A percentile compares a stretch with the other conserved stretches of the same genome.
Evolutionary conservation across 2,329 filamentous ascomycete genomes (phyloP).

Genomic region (Clonostachys rosea): DNA sequence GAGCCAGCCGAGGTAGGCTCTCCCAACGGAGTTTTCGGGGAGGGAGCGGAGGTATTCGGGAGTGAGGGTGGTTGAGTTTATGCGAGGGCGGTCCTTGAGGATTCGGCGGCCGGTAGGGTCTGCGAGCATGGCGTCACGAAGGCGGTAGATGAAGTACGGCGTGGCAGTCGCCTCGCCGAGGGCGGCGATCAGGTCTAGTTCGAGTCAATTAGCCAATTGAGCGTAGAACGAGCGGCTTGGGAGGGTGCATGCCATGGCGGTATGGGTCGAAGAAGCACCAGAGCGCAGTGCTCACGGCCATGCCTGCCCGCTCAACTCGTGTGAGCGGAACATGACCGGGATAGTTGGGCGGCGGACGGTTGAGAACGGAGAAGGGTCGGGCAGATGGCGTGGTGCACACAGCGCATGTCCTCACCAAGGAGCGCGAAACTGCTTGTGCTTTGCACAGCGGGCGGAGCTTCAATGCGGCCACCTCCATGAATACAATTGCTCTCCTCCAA

Average conservation of each 20-base stretch:
- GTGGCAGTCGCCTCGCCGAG: constrained; percentile 93
- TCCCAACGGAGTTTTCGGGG: constrained; percentile 70
- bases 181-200: constrained; percentile 80
- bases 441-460: no score
- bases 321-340: constrained; percentile 90
- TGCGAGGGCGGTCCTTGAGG: constrained; percentile 81
- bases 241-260: constrained; percentile 57
- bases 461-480: no score
- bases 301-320: constrained; percentile 65
- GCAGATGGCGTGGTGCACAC: constrained; percentile 1
- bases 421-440: no score
- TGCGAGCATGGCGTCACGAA: constrained; percentile 87
- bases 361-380: constrained; percentile 70
- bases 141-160: constrained; percentile 89
- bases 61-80: constrained; percentile 69
- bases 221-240: not conserved
- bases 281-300: constrained; percentile 62
- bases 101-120: constrained; percentile 83
- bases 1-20: constrained; percentile 84
- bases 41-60: constrained; percentile 68
- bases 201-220: not conserved
- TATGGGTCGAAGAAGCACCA: constrained; percentile 69
- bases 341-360: constrained; percentile 83
- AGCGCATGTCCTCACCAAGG: not conserved
- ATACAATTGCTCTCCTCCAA: no score